Evolutionary conservation across 352 stramenopile species (phyloP), one percentile per base, ranked within the genome.

Genomic region (Phytopythium oedochilum): DNA sequence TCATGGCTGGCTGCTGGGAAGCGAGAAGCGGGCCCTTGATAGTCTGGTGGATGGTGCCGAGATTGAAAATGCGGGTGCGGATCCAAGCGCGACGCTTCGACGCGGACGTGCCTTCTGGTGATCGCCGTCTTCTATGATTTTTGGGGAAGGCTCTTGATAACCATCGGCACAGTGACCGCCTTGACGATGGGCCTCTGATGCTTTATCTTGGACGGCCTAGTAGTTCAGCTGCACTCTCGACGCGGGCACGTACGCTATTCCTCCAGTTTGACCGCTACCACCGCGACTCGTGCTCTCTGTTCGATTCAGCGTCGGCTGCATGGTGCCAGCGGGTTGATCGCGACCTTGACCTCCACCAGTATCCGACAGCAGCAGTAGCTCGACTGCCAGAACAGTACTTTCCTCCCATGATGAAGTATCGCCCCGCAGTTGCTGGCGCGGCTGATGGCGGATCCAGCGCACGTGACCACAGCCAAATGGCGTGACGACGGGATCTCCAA

Each of bases 401-500:
- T 36, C 43, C 31, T n/a, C 11, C 29, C 47, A 53, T 20, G n/a
- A 32, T 20, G 47, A 28, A 17, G 2, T 12, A 12, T 46, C 11
- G 15, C 35, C 22, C 28, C 8, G 5, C 6, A 46, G 10, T 10
- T 11, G 49, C 9, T 43, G 18, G 8, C 47, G 49, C 12, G 49
- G 18, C 3, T 22, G 34, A 6, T 35, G 31, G 11, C 25, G 34
- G 18, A 84, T 74, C 6, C 61, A 73, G 42, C 64, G 55, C 4
- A 86, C 64, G 34, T 66, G 51, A 12, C 81, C 81, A 38, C 68
- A 81, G 7, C 83, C 83, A 50, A 91, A 91, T 26, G 78, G 76
- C 2, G 83, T 91, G 31, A 79, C 38, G n/a, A 93, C 80, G 0
- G 75, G 75, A 55, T 93, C 83, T 6, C 74, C 68, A 6, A 82